Conservation (phyloP, 176 grass and related monocot genomes). For the Ensete glaucum region DNA sequence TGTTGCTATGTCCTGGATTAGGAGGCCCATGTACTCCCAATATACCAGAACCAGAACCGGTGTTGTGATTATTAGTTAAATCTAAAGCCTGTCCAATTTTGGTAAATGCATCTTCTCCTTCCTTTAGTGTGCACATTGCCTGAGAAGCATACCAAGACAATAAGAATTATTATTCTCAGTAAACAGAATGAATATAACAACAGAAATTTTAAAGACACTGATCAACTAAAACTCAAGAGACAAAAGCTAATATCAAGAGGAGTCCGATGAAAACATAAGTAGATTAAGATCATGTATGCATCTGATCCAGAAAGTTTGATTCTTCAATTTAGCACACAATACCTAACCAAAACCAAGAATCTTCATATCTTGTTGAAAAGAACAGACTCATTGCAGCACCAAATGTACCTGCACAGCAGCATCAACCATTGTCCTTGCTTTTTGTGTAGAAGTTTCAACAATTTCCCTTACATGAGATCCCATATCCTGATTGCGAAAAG, state of each 20-base stretch:
- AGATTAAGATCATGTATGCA: neutral
- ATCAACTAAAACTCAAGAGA: no score
- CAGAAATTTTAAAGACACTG: no score
- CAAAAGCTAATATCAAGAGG: no score
- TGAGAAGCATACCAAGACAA: conserved; percentile 20
- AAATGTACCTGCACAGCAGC: conserved; percentile 69
- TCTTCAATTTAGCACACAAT: no score
- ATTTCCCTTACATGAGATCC: conserved; percentile 86
- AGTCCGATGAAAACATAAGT: neutral
- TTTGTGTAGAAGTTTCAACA: conserved; percentile 41
- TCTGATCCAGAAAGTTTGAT: no score
- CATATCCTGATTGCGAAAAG: conserved; percentile 62
- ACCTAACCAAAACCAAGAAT: no score
- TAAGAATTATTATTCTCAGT: neutral
- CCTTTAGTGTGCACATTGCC: conserved; percentile 63
- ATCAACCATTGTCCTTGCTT: conserved; percentile 86
- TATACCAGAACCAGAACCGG: conserved; percentile 55
- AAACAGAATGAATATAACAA: neutral
- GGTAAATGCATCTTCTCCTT: conserved; percentile 56
- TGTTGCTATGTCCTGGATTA: conserved; percentile 54
- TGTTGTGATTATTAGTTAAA: conserved; percentile 38
- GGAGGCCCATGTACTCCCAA: conserved; percentile 58
- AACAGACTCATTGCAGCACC: no score
- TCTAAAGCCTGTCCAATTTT: conserved; percentile 84
- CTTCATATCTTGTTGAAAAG: no score